Evolutionary conservation across 2,329 filamentous ascomycete species (phyloP).

Genomic region (Trichophyton simii): DNA sequence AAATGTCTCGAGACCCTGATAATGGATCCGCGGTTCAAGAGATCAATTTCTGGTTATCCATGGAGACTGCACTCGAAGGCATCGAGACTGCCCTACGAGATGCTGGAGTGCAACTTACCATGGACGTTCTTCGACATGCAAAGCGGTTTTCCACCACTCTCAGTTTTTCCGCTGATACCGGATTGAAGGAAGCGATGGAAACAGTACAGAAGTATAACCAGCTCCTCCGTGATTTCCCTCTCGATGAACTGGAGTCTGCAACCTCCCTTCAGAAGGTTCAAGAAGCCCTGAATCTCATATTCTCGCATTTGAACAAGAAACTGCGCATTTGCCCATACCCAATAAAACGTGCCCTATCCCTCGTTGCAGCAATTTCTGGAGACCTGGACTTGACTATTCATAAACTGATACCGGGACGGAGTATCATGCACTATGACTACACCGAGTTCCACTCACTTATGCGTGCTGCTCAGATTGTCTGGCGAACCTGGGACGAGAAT

Average conservation of each 20-base stretch:
- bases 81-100: constrained; percentile 82
- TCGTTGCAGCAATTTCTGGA: constrained; percentile 94
- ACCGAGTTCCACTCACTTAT: constrained; percentile 79
- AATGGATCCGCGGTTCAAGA: constrained; percentile 80
- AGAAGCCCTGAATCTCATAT: constrained; percentile 80
- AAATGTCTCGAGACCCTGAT: constrained; percentile 74
- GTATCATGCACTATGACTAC: constrained; percentile 85
- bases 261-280: constrained; percentile 79
- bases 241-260: constrained; percentile 87
- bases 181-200: constrained; percentile 88
- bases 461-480: constrained; percentile 71
- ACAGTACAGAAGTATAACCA: constrained; percentile 98
- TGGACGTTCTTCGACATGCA: constrained; percentile 90
- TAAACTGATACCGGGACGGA: constrained; percentile 68
- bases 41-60: constrained; percentile 97
- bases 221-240: constrained; percentile 93
- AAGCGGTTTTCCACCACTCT: constrained; percentile 97
- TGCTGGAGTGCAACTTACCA: constrained; percentile 76
- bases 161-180: constrained; percentile 92
- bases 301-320: constrained; percentile 94
- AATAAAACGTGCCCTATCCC: constrained; percentile 73
- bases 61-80: constrained; percentile 84
- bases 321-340: constrained; percentile 92
- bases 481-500: constrained; percentile 86
- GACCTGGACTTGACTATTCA: constrained; percentile 84